Evolutionary conservation across 176 grass and related monocot genomes (phyloP).

Genomic region (Eragrostis curvula): DNA sequence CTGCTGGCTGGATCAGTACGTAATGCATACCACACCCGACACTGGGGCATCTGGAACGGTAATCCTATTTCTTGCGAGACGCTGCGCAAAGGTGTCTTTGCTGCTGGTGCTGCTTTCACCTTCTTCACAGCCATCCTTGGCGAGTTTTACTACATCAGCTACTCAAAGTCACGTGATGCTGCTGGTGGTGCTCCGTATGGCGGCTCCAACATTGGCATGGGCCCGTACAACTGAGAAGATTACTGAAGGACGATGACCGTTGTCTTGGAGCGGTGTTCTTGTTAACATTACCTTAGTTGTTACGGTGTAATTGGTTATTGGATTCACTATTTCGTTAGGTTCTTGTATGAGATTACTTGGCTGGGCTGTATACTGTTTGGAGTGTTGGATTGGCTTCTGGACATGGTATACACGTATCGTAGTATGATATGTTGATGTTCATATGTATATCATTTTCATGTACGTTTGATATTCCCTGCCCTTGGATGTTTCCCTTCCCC

Average conservation of each 20-base stretch:
- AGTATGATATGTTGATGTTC: constrained; percentile 32
- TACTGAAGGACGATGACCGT: constrained; percentile 27
- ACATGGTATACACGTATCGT: constrained; percentile 31
- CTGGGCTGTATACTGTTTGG: constrained; percentile 46
- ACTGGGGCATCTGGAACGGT: constrained; percentile 56
- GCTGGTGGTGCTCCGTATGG: constrained; percentile 47
- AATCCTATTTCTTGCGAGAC: constrained; percentile 69
- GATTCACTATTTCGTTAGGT: constrained; percentile 38
- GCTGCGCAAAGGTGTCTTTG: constrained; percentile 86
- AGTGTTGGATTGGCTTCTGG: constrained; percentile 40
- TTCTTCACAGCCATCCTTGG: constrained; percentile 88
- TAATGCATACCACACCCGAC: constrained; percentile 90
- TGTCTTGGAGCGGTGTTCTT: constrained; percentile 26
- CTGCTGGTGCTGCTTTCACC: constrained; percentile 81
- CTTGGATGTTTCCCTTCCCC: not conserved
- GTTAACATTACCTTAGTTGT: constrained; percentile 50
- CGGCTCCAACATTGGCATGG: constrained; percentile 72
- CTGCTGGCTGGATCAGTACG: constrained; percentile 79
- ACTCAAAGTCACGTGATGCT: constrained; percentile 61
- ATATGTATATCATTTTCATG: not conserved
- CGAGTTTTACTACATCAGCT: constrained; percentile 79
- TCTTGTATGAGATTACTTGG: constrained; percentile 33
- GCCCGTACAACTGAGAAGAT: constrained; percentile 60
- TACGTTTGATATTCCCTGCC: not conserved
- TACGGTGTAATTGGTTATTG: constrained; percentile 57